Percentiles rank a stretch among this genome's conserved stretches.
Evolutionary conservation across 176 grass and related monocot species (phyloP).

Genomic region (Panicum miliaceum): DNA sequence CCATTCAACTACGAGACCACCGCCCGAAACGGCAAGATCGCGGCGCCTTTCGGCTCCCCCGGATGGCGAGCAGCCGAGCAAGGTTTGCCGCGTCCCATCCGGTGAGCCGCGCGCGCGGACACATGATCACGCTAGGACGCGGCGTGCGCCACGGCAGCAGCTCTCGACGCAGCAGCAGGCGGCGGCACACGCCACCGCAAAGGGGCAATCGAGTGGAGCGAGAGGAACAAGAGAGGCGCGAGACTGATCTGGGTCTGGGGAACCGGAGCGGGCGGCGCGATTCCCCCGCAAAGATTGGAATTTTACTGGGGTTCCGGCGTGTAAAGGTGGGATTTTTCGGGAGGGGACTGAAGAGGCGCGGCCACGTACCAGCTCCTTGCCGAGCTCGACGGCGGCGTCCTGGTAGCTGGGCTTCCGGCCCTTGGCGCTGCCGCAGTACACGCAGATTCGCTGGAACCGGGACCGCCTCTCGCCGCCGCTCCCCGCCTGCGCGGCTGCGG

Average conservation of each 20-base stretch:
- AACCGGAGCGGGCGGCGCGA: background rate
- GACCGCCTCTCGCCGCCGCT: conserved; percentile 54
- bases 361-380: conserved; percentile 72
- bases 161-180: conserved; percentile 35
- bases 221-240: background rate
- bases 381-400: conserved; percentile 84
- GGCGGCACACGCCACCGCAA: background rate
- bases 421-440: conserved; percentile 84
- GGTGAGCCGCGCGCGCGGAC: too few relatives aligned
- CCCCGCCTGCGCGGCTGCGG: conserved; percentile 10
- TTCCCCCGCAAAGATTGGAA: background rate
- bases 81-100: background rate
- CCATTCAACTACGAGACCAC: conserved; percentile 4
- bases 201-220: background rate
- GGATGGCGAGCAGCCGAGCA: background rate
- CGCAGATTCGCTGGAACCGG: conserved; percentile 83
- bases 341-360: background rate
- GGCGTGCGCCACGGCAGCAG: conserved; percentile 52
- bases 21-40: conserved; percentile 26
- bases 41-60: conserved; percentile 31
- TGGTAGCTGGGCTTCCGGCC: conserved; percentile 81
- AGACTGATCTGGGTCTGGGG: conserved; percentile 2
- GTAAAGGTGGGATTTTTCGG: conserved; percentile 27
- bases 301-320: background rate
- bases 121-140: conserved; percentile 57